Conservation (phyloP, 2,329 filamentous ascomycete genomes). For the Pseudogymnoascus sp. region DNA sequence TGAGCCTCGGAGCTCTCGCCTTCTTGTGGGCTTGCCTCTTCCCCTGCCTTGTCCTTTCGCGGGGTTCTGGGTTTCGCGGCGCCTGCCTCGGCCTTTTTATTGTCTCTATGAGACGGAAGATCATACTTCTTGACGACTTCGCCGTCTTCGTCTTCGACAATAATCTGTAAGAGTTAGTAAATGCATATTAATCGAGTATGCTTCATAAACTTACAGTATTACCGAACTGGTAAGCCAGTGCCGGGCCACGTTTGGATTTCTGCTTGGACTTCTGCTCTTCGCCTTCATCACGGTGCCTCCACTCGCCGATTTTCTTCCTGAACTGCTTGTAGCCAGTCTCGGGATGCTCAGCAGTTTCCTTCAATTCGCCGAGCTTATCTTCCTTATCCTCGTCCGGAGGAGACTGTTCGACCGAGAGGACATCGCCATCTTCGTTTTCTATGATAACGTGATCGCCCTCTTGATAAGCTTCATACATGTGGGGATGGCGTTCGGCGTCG, state of each 20-base stretch:
- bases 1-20: slow-evolving; percentile 29
- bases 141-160: slow-evolving; percentile 79
- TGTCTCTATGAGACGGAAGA: slow-evolving; percentile 46
- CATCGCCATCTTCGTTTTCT: slow-evolving; percentile 82
- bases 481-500: slow-evolving; percentile 25
- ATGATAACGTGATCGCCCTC: slow-evolving; percentile 74
- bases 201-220: slow-evolving; percentile 51
- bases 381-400: slow-evolving; percentile 22
- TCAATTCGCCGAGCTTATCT: slow-evolving; percentile 17
- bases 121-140: slow-evolving; percentile 83
- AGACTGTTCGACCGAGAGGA: slow-evolving; percentile 57
- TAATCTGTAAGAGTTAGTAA: slow-evolving; percentile 46
- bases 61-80: slow-evolving; percentile 43
- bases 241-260: slow-evolving; percentile 56
- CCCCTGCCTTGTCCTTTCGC: slow-evolving; percentile 26
- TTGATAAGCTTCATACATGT: slow-evolving; percentile 60
- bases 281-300: slow-evolving; percentile 34
- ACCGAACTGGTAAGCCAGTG: slow-evolving; percentile 78
- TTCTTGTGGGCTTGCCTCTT: slow-evolving; percentile 36
- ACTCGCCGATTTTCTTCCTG: slow-evolving; percentile 19
- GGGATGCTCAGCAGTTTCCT: slow-evolving; percentile 21
- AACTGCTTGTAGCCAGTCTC: slow-evolving; percentile 15
- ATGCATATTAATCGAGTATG: background rate
- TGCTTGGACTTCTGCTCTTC: slow-evolving; percentile 27
- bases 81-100: slow-evolving; percentile 34